Evolutionary conservation across 176 grass and related monocot genomes (phyloP), one percentile per base, ranked within the genome.

Genomic region (Oryza coarctata): DNA sequence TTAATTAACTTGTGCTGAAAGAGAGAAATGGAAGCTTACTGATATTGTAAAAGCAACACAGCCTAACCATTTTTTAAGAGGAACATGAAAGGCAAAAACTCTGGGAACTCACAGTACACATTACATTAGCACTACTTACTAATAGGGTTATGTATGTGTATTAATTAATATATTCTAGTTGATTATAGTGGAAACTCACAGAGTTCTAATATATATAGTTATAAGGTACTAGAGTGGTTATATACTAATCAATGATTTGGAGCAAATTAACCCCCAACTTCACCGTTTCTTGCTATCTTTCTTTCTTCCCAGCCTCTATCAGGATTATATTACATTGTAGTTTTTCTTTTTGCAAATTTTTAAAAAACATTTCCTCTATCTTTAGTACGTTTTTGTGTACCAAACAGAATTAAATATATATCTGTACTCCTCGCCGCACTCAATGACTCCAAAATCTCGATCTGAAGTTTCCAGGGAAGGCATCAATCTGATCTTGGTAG

Each of bases 1-100:
- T 84, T 43, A 47, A 71, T 77, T 71, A 77, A 45, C 63, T 47
- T 82, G 45, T 47, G 78, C 50, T 70, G 49, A 63, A 86, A 44
- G 61, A 45, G 32, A 80, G 34, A 76, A 75, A 41, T 69, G 7
- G 35, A 60, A 77, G 28, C 26, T n/a, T 74, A 31, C 8, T 12
- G 25, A 85, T 35, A 41, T 13, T 50, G 23, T 79, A 75, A 22
- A 5, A 22, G n/a, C n/a, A 29, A 20, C 75, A 40, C n/a, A 20
- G 17, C 34, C 26, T 2, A 63, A 43, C 5, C 2, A 6, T 5
- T 6, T 8, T 29, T 44, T 76, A 13, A 41, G 75, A 65, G 36
- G 26, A 18, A 64, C 15, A 26, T 27, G 52, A 58, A 58, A 58
- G 9, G 22, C 5, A 58, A 52, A 52, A 20, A 6, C 49, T 17